Percentiles rank a stretch among this genome's conserved stretches.
phyloP scores from a whole-genome alignment of 768 basidiomycete species.

The Cystofilobasidium macerans region DNA sequence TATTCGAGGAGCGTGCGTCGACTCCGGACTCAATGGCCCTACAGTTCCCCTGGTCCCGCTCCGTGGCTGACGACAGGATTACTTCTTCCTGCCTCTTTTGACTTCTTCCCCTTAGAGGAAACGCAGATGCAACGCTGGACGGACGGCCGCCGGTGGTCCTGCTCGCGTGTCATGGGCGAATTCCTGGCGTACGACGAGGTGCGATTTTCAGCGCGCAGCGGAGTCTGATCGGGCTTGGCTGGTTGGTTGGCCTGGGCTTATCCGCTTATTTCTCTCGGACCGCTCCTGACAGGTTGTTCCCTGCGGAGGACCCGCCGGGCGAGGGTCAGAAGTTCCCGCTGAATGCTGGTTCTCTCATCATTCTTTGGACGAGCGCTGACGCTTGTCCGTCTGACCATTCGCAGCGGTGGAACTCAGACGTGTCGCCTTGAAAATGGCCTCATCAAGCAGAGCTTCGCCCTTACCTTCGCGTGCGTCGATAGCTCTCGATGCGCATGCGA shows the following conservation, averaged over 20 bases:
- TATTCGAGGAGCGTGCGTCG: not conserved
- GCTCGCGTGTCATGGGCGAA: slow-evolving; percentile 1
- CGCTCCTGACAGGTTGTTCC: not conserved
- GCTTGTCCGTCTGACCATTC: too few relatives aligned
- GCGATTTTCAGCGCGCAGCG: not conserved
- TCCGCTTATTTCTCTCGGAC: too few relatives aligned
- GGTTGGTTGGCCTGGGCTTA: too few relatives aligned
- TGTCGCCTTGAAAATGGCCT: slow-evolving; percentile 1
- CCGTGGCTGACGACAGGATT: not conserved
- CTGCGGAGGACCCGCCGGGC: not conserved
- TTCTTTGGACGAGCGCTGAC: too few relatives aligned
- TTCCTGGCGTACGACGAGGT: slow-evolving; percentile 7
- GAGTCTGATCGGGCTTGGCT: too few relatives aligned
- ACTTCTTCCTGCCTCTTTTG: not conserved
- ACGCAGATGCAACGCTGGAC: slow-evolving; percentile 9
- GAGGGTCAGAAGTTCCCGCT: not conserved
- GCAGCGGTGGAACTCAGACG: not conserved
- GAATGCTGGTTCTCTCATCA: too few relatives aligned
- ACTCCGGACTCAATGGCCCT: not conserved
- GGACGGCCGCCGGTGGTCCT: not conserved
- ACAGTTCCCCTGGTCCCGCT: not conserved
- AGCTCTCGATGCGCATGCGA: too few relatives aligned
- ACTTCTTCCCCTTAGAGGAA: not conserved
- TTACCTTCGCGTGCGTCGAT: not conserved
- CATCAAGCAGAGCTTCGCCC: slow-evolving; percentile 5